Base-by-base conservation (phyloP, 805 yeast species). In the Torulaspora gathmanii region DNA sequence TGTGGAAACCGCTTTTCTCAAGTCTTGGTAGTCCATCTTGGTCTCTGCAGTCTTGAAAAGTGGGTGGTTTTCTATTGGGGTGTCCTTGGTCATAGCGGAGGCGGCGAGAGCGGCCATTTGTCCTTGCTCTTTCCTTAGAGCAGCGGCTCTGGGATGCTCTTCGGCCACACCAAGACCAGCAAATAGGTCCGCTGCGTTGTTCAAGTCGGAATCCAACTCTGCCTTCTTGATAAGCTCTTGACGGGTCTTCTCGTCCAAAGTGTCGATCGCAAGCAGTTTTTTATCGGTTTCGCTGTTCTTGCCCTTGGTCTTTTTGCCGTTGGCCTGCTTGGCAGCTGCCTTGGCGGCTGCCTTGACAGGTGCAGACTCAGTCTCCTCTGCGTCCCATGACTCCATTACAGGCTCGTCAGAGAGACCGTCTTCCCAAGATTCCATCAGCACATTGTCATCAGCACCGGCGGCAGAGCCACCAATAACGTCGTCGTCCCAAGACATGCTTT, bases 121-220 rank as follows among this genome's bases (percentile, higher is more conserved):
- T 31, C 68, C 70, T 40, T 56, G 60, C 50, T 68, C 68, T 30
- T 55, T 57, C 38, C 69, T 70, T 19, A 51, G 44, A n/a, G 72
- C 71, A 13, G 72, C 72, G 22, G 70, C 70, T 48, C 71, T 65
- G 57, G 72, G 77, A 50, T 67, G 78, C 47, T 71, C 73, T 19
- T 74, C 75, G 44, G 73, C 74, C 27, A 78, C 79, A 49, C 74
- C 74, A 45, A 75, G 64, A 12, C 87, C 88, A 26, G 89, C 95
- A 63, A 91, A 88, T 56, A 91, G 72, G 57, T 86, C 95, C 7
- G 95, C 91, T 25, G 99, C 98, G 63, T 86, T 87, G 67, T 86
- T 87, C 65, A 91, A 73, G 70, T 91, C 99, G 22, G 95, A 78
- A 38, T 79, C 82, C 48, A 87, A 59, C 68, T 91, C 95, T 16